Evolutionary conservation across 2,329 filamentous ascomycete species (phyloP), one percentile per base, ranked within the genome.

Genomic region (Paecilomyces variotii): DNA sequence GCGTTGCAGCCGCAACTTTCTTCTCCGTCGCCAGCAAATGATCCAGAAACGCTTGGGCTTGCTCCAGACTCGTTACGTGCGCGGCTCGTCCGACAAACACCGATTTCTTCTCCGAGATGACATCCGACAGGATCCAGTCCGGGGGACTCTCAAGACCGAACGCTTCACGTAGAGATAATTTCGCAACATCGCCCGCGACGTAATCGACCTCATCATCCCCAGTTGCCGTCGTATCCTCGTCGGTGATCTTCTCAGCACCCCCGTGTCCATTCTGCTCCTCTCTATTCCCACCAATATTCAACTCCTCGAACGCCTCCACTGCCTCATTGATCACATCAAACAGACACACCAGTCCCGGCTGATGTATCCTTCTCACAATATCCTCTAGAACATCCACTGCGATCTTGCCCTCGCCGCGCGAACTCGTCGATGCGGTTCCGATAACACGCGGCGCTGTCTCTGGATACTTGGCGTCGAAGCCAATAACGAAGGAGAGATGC

Each of bases 301-400:
- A 77, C 68, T 89, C 87, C 67, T 76, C 74, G 4, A 82, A 72
- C 2, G 74, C 68, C 60, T 79, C 79, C 32, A 72, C 72, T 0
- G 76, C 77, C 64, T 83, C 83, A 64, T 96, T 92, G 39, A 97
- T 82, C n/a, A 95, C 82, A 70, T 97, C 93, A 67, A 92, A 99
- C 2, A 99, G 78, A 68, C 92, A 97, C 25, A 96, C 91, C 56
- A 85, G 82, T 0, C 91, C 91, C 0, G 85, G 82, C 56, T 82
- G 80, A 72, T 87, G 96, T 3, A 89, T 82, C n/a, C 80, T 78
- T 0, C 78, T 79, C 32, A 97, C 75, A 0, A 87, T 86, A 35
- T 85, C 79, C 30, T 86, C 80, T 59, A 94, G 86, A 2, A 89
- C 74, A 2, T 83, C 82, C n/a, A 92, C 80, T 55, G 91, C 83